A percentile compares a stretch with the other conserved stretches of the same genome.
These are phyloP conservation scores for Glonium stellatum DNA, from an alignment of 495 filamentous ascomycete species.

Conservation along the genomic window DNA sequence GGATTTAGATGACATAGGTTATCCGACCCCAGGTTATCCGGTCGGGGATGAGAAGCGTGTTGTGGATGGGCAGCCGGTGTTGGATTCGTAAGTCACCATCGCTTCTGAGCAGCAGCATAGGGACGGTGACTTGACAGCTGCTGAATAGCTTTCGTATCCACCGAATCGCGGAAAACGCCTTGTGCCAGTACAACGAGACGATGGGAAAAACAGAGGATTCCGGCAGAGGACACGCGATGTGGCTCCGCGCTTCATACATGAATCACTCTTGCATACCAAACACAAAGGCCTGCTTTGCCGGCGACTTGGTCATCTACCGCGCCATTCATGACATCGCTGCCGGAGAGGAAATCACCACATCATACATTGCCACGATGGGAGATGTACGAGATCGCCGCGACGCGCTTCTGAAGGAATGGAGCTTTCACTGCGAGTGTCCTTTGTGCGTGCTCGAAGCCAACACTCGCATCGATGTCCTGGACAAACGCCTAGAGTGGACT, in stretches of 20 bases:
- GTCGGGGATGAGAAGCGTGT: background rate
- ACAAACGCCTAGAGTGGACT: background rate
- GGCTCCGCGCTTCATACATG: constrained; percentile 48
- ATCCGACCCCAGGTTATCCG: background rate
- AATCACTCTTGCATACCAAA: constrained; percentile 52
- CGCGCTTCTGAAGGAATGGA: background rate
- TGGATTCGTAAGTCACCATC: background rate
- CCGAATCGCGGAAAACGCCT: constrained; percentile 10
- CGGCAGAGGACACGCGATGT: constrained; percentile 33
- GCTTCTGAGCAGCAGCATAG: background rate
- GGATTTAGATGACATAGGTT: background rate
- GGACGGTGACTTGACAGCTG: background rate
- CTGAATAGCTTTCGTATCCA: background rate
- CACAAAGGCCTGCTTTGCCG: constrained; percentile 45
- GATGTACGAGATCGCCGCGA: background rate
- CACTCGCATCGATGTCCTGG: background rate
- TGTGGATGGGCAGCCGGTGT: background rate
- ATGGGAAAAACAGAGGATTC: constrained; percentile 31
- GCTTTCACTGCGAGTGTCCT: background rate
- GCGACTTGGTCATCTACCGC: constrained; percentile 55
- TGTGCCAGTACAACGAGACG: constrained; percentile 15
- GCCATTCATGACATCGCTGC: constrained; percentile 41
- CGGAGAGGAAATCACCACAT: constrained; percentile 38
- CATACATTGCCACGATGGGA: background rate
- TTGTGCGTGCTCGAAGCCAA: background rate